Evolutionary conservation across 345 rosid species (phyloP).

Genomic region (Schrenkiella parvula): DNA sequence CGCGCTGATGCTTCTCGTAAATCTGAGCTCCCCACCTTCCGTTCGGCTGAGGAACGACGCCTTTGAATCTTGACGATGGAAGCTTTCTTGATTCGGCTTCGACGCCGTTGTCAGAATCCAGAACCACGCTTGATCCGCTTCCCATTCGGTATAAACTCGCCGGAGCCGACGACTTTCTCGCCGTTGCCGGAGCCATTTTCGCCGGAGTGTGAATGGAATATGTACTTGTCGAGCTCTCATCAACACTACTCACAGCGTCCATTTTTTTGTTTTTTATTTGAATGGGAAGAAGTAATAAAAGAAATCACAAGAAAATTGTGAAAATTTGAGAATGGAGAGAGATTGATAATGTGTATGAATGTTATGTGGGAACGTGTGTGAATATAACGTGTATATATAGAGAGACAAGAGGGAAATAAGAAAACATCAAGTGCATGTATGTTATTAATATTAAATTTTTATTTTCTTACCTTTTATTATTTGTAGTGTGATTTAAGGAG

Average conservation of each 20-base stretch:
- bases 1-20: slow-evolving; percentile 91
- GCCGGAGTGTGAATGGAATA: background rate
- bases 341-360: background rate
- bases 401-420: slow-evolving; percentile 24
- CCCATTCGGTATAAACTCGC: slow-evolving; percentile 48
- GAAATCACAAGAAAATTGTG: slow-evolving; percentile 22
- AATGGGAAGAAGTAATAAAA: background rate
- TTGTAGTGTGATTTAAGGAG: slow-evolving; percentile 13
- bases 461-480: background rate
- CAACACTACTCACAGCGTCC: slow-evolving; percentile 16
- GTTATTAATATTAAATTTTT: background rate
- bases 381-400: slow-evolving; percentile 7
- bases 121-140: slow-evolving; percentile 52
- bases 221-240: slow-evolving; percentile 22
- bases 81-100: slow-evolving; percentile 85
- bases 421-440: slow-evolving; percentile 32
- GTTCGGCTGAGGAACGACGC: slow-evolving; percentile 96
- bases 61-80: slow-evolving; percentile 84
- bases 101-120: slow-evolving; percentile 53
- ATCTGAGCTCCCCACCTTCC: slow-evolving; percentile 98
- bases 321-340: slow-evolving; percentile 10
- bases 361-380: slow-evolving; percentile 23
- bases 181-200: background rate
- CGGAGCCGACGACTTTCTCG: slow-evolving; percentile 16
- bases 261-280: background rate